Evolutionary conservation across 2,329 filamentous ascomycete genomes (phyloP), one percentile per base, ranked within the genome.

Genomic region (Colletotrichum scovillei): DNA sequence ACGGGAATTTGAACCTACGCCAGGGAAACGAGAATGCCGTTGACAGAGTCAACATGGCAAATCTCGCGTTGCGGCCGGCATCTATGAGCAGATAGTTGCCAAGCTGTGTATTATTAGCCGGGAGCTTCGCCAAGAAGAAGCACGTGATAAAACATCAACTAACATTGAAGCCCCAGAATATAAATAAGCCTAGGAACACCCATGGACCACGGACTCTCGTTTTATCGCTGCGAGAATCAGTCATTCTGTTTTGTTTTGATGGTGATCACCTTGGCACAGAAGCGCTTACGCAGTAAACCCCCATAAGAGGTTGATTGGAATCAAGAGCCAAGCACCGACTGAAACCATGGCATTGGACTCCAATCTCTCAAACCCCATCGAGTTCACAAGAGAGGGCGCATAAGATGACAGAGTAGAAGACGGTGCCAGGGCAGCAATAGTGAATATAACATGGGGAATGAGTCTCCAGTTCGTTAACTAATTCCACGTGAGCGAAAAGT

Each of bases 401-500:
- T 82, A 82, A 0, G 80, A 76, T 26, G 74, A 73, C 63, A 82
- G 69, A 2, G 79, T 76, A 1, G 76, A 75, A 1, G 78, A 76
- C 0, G 81, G 80, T 1, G 81, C 77, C 9, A 82, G 75, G 46
- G 78, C 78, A 8, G 67, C 52, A 46, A 82, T 77, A 1, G 80
- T 82, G 30, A 75, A 78, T 3, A 81, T 57, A 42, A 83, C 52
- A 58, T 84, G 82, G 4, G 82, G 79, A 8, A 83, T 73, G 7
- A 84, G 77, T 24, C 74, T 78, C 82, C 81, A 83, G 75, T 84
- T 84, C 16, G 81, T 82, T 19, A 83, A 76, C 79, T 83, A 57
- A 16, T n/a, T 26, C 5, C 9, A 1, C 11, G 52, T 75, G 11
- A 75, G 70, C 38, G 4, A 46, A 8, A 52, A 16, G 12, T 11